Percentiles rank a stretch among this genome's conserved stretches.
These are phyloP conservation scores for Cyclotella distinguenda DNA, from an alignment of 108 stramenopile species.

Conservation along the genomic window DNA sequence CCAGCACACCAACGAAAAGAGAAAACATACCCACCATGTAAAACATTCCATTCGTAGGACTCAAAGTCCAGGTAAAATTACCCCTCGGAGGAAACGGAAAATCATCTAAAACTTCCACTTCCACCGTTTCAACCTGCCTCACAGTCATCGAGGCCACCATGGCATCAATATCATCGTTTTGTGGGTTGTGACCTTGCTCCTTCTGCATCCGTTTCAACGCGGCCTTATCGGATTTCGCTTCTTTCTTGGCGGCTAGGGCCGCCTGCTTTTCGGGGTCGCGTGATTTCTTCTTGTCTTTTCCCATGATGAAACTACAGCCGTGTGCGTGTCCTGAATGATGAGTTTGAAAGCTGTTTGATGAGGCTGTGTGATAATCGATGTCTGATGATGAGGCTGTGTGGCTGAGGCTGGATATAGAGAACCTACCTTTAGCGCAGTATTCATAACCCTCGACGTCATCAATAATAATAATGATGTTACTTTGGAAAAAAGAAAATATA, in stretches of 20 bases:
- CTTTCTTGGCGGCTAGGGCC: conserved; percentile 76
- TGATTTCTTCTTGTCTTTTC: conserved; percentile 67
- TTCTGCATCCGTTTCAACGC: conserved; percentile 71
- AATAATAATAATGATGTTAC: no score
- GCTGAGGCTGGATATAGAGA: no score
- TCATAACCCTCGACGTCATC: no score
- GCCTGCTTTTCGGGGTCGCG: conserved; percentile 78
- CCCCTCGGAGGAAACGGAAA: conserved; percentile 75
- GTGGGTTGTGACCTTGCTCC: conserved; percentile 16
- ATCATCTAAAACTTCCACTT: background rate
- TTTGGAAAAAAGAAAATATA: no score
- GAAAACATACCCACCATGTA: conserved; percentile 52
- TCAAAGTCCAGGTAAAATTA: conserved; percentile 75
- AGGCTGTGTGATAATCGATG: no score
- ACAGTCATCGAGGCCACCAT: conserved; percentile 13
- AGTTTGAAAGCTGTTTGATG: no score
- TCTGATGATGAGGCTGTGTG: no score
- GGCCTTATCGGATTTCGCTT: conserved; percentile 81
- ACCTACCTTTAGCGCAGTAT: no score
- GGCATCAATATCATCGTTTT: conserved; percentile 43
- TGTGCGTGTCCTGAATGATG: no score
- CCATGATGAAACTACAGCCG: background rate
- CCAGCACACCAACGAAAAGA: background rate
- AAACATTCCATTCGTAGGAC: conserved; percentile 64
- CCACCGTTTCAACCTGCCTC: conserved; percentile 22